Evolutionary conservation across 768 basidiomycete species (phyloP), one percentile per base, ranked within the genome.

Genomic region (Lactarius quietus): DNA sequence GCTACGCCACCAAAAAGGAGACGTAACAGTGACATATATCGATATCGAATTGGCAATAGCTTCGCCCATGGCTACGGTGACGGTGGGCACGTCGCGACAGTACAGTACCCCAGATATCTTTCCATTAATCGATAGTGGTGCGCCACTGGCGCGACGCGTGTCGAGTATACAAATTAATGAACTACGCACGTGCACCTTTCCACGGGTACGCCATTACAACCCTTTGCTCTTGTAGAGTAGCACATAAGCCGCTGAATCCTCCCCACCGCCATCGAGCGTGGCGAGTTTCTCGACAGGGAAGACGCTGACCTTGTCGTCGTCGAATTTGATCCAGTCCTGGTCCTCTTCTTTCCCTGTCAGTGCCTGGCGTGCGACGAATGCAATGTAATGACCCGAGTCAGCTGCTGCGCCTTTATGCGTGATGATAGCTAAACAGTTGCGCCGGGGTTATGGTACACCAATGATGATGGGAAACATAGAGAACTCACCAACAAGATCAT

Each of bases 371-470:
- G 57, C 70, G 33, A 89, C 90, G 77, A 89, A 98, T 1, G 87
- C 94, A 28, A 98, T 95, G 73, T 98, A 98, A 76, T 98, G 96
- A 2, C 95, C 96, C 0, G 92, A 86, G 72, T 98, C 97, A 0
- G 97, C 95, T 0, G 89, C 89, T 0, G 95, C 86, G 14, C 97
- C 97, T 76, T 99, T 99, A 83, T 98, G 97, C 26, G 95, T 96
- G 15, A 99, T 87, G 72, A 99, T 90, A 9, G 89, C 94, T 93
- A 72, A 41, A 56, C 17, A 63, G 17, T 33, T 12, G 36, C 31
- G 29, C 63, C 41, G 51, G 65, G 14, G 20, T 54, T 51, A 51
- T 7, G 61, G 17, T n/a, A 26, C 33, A 3, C 10, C 61, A 26
- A 72, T 64, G 57, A 29, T 7, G 26, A 39, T 48, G 29, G 43